phyloP scores from a whole-genome alignment of 495 filamentous ascomycete genomes.

The Penicillium silybi region DNA sequence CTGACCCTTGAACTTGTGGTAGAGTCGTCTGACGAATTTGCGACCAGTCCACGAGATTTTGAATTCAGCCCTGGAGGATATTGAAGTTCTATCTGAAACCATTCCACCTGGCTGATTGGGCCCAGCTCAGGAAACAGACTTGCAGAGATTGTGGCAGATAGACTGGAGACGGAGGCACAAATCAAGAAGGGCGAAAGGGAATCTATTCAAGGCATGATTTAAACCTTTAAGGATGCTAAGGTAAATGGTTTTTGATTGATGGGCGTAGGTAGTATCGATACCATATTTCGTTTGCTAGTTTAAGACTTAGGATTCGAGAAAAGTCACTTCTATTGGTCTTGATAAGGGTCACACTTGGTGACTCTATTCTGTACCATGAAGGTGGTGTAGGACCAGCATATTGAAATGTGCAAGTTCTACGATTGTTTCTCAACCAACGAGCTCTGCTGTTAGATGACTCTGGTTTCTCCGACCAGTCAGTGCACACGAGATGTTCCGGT shows the following conservation, averaged over 20 bases:
- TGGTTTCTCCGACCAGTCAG: slow-evolving; percentile 72
- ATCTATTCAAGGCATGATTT: neutral
- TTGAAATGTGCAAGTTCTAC: slow-evolving; percentile 85
- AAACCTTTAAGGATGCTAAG: neutral
- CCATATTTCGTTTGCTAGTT: neutral
- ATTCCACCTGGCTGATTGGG: no score
- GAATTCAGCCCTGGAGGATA: no score
- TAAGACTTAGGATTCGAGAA: neutral
- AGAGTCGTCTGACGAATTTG: no score
- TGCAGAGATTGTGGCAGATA: neutral
- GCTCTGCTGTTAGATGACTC: slow-evolving; percentile 79
- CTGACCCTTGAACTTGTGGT: no score
- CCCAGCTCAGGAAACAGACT: no score
- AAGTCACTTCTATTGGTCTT: neutral
- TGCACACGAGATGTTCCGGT: slow-evolving; percentile 85
- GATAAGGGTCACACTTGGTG: neutral
- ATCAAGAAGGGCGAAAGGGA: neutral
- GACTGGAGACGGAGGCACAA: neutral
- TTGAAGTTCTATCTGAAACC: no score
- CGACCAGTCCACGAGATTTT: no score
- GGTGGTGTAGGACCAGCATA: slow-evolving; percentile 24
- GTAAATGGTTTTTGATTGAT: no score
- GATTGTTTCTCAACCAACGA: slow-evolving; percentile 96
- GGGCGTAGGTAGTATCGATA: neutral
- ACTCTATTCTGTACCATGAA: neutral